phyloP scores from a whole-genome alignment of 805 yeast species.

The Suhomyces pyralidae region DNA sequence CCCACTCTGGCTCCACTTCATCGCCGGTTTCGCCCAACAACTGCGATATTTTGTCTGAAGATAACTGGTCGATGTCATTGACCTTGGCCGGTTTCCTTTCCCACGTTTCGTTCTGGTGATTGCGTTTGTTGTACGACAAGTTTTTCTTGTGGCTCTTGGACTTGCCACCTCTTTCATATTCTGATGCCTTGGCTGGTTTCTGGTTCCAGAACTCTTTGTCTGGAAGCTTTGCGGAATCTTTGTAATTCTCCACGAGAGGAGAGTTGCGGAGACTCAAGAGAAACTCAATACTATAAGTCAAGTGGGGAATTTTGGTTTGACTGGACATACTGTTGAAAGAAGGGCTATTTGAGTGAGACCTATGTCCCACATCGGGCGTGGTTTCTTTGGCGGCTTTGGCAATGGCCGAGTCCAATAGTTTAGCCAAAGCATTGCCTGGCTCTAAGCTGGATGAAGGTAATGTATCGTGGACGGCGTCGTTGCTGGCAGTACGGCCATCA shows the following conservation, averaged over 20 bases:
- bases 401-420: constrained; percentile 44
- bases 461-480: constrained; percentile 1
- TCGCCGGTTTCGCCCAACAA: constrained; percentile 35
- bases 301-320: constrained; percentile 9
- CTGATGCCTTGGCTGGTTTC: constrained; percentile 15
- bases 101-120: constrained; percentile 21
- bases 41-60: constrained; percentile 32
- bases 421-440: constrained; percentile 38
- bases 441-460: constrained; percentile 15
- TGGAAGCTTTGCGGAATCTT: constrained; percentile 36
- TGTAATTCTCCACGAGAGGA: constrained; percentile 32
- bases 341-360: constrained; percentile 12
- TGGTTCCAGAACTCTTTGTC: constrained; percentile 49
- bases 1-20: constrained; percentile 42
- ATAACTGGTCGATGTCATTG: constrained; percentile 28
- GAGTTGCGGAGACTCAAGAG: constrained; percentile 32
- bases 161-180: not conserved
- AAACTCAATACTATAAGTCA: constrained; percentile 25
- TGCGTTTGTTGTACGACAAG: constrained; percentile 15
- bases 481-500: constrained; percentile 2
- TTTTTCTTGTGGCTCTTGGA: constrained; percentile 13
- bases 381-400: constrained; percentile 46
- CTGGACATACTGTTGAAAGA: not conserved
- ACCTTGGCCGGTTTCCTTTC: constrained; percentile 23
- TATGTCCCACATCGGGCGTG: constrained; percentile 33